phyloP scores from a whole-genome alignment of 495 filamentous ascomycete species.

The Tuber brumale region DNA sequence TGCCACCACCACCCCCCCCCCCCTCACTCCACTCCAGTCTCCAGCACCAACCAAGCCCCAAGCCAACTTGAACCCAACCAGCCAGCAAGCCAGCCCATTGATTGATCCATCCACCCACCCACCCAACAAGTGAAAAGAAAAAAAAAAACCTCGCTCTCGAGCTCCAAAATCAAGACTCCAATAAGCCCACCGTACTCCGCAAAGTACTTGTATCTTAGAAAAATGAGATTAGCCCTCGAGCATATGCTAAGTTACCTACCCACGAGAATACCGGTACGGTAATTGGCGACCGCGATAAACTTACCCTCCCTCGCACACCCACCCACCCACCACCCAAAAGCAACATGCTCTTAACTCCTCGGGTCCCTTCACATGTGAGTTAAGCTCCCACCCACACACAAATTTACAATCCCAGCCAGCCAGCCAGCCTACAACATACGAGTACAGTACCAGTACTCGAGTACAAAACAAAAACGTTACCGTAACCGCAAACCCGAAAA shows the following conservation, averaged over 20 bases:
- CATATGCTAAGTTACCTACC: too few relatives aligned
- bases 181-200: background rate
- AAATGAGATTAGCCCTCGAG: background rate
- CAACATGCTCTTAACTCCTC: background rate
- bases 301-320: constrained; percentile 2
- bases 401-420: background rate
- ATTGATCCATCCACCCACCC: background rate
- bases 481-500: too few relatives aligned
- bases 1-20: too few relatives aligned
- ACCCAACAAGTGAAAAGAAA: background rate
- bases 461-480: too few relatives aligned
- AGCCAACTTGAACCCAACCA: background rate
- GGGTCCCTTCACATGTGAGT: background rate
- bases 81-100: background rate
- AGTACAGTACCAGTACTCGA: too few relatives aligned
- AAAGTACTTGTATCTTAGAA: background rate
- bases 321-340: background rate
- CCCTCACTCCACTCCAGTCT: background rate
- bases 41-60: background rate
- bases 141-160: constrained; percentile 4
- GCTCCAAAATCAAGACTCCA: background rate
- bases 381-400: background rate
- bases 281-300: background rate
- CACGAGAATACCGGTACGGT: too few relatives aligned
- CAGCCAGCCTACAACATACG: background rate